A percentile compares a stretch with the other conserved stretches of the same genome.
phyloP scores from a whole-genome alignment of 805 yeast genomes.

The Wickerhamomyces queroliae region DNA sequence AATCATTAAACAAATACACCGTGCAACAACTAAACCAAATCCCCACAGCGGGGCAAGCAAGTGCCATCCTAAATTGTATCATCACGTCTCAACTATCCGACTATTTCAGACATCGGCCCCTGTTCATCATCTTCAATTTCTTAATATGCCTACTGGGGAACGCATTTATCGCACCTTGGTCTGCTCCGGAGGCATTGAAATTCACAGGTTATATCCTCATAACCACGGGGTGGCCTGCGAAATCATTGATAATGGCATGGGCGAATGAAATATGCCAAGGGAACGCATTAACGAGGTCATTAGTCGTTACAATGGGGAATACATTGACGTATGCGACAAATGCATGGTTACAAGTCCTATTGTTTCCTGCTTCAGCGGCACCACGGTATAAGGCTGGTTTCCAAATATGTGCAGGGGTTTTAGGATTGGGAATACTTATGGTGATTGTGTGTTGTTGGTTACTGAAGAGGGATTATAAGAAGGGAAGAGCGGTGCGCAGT shows the following conservation, averaged over 20 bases:
- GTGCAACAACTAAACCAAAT: conserved; percentile 23
- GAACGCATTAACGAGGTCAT: conserved; percentile 20
- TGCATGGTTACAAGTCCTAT: conserved; percentile 29
- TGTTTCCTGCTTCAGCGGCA: conserved; percentile 29
- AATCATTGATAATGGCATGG: conserved; percentile 22
- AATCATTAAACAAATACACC: conserved; percentile 18
- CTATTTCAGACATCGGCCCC: conserved; percentile 23
- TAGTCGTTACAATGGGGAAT: conserved; percentile 26
- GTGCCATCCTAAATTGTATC: conserved; percentile 23
- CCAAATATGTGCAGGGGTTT: conserved; percentile 20
- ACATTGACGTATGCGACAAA: conserved; percentile 26
- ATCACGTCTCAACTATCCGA: conserved; percentile 25
- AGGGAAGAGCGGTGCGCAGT: conserved; percentile 10
- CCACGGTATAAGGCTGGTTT: conserved; percentile 29
- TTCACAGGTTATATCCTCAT: conserved; percentile 13
- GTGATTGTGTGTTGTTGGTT: conserved; percentile 17
- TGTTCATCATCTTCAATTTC: conserved; percentile 19
- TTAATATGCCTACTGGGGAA: conserved; percentile 16
- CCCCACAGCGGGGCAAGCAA: conserved; percentile 29
- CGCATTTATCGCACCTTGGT: conserved; percentile 21
- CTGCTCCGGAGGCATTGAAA: conserved; percentile 11
- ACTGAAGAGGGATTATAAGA: conserved; percentile 34
- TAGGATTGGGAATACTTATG: conserved; percentile 6
- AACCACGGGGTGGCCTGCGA: conserved; percentile 21
- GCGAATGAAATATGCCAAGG: conserved; percentile 23